Percentiles rank a stretch among this genome's conserved stretches.
phyloP scores from a whole-genome alignment of 192 early-diverging fungal genomes.

The Coemansia sp. region DNA sequence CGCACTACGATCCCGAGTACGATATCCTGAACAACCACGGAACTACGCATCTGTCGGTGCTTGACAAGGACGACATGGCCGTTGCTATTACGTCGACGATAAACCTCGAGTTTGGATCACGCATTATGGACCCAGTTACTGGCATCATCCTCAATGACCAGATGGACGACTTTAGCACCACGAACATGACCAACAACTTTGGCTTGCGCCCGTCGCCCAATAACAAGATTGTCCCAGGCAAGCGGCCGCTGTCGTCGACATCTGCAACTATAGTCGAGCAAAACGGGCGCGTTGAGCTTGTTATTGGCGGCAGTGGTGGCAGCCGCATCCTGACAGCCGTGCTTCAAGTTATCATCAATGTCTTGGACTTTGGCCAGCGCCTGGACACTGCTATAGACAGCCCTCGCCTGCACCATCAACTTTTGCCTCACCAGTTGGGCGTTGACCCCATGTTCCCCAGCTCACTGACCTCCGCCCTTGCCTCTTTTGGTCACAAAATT shows the following conservation, averaged over 20 bases:
- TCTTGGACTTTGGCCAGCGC: slow-evolving; percentile 72
- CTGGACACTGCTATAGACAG: slow-evolving; percentile 71
- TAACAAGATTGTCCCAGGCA: slow-evolving; percentile 79
- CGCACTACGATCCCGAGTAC: slow-evolving; percentile 83
- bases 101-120: slow-evolving; percentile 89
- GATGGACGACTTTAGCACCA: slow-evolving; percentile 94
- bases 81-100: slow-evolving; percentile 90
- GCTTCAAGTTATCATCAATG: slow-evolving; percentile 74
- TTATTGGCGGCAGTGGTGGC: slow-evolving; percentile 88
- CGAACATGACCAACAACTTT: slow-evolving; percentile 72
- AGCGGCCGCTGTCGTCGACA: slow-evolving; percentile 77
- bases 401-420: slow-evolving; percentile 89
- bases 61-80: slow-evolving; percentile 74
- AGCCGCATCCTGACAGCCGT: slow-evolving; percentile 80
- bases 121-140: slow-evolving; percentile 81
- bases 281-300: slow-evolving; percentile 66
- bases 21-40: slow-evolving; percentile 81
- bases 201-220: slow-evolving; percentile 83
- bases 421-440: slow-evolving; percentile 75
- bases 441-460: slow-evolving; percentile 57
- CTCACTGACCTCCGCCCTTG: slow-evolving; percentile 37
- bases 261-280: slow-evolving; percentile 53
- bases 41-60: slow-evolving; percentile 87
- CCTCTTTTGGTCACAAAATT: slow-evolving; percentile 52
- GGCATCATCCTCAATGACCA: slow-evolving; percentile 95